A percentile compares a stretch with the other conserved stretches of the same genome.
Evolutionary conservation across 1,284 basidiomycete species (phyloP).

Genomic region (Ceratorhiza oryzae-sativae): DNA sequence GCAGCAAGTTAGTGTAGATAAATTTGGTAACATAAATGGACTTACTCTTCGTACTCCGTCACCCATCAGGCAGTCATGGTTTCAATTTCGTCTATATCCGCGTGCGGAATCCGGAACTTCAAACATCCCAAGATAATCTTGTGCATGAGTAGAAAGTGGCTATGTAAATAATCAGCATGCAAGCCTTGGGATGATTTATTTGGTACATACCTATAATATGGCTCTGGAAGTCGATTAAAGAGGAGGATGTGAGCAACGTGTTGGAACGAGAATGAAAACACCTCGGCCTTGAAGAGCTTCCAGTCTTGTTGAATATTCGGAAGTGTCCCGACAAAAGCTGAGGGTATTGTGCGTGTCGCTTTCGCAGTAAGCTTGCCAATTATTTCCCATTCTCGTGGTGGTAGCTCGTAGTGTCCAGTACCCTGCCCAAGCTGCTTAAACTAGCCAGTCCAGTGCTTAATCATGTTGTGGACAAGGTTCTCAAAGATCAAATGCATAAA

Average conservation of each 20-base stretch:
- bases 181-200: slow-evolving; percentile 14
- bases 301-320: slow-evolving; percentile 33
- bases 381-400: not conserved
- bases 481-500: slow-evolving; percentile 43
- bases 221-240: not conserved
- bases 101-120: slow-evolving; percentile 2
- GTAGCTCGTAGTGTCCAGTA: not conserved
- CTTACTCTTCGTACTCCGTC: slow-evolving; percentile 37
- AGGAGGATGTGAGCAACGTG: slow-evolving; percentile 40
- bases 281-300: slow-evolving; percentile 39
- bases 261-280: slow-evolving; percentile 35
- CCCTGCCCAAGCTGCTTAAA: slow-evolving; percentile 28
- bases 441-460: slow-evolving; percentile 26
- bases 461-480: slow-evolving; percentile 39
- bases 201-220: slow-evolving; percentile 52
- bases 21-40: not conserved
- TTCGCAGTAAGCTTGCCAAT: slow-evolving; percentile 27
- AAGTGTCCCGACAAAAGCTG: slow-evolving; percentile 37
- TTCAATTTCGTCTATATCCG: slow-evolving; percentile 4
- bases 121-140: slow-evolving; percentile 27
- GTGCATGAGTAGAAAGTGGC: slow-evolving; percentile 29
- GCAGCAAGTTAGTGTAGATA: not conserved
- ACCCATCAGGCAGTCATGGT: slow-evolving; percentile 34
- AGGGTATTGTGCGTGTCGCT: slow-evolving; percentile 30
- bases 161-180: not conserved